Evolutionary conservation across 2,329 filamentous ascomycete species (phyloP).

Genomic region (Lasiodiplodia hormozganensis): DNA sequence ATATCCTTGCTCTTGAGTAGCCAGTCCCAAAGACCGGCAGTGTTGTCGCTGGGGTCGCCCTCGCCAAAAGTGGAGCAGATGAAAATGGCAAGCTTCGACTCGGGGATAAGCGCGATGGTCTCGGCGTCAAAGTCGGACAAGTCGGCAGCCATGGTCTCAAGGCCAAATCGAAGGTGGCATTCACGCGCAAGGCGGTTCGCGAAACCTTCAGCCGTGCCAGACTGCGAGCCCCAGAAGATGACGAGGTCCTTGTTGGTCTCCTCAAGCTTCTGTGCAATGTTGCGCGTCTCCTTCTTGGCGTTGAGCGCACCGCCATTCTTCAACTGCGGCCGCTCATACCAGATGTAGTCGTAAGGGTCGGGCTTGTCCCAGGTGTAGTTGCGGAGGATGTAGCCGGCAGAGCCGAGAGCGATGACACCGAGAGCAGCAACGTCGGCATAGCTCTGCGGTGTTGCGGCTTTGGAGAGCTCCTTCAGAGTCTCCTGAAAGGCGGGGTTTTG

Average conservation of each 20-base stretch:
- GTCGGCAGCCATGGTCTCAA: conserved; percentile 52
- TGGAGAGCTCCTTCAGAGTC: conserved; percentile 30
- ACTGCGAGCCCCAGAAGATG: conserved; percentile 59
- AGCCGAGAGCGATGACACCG: conserved; percentile 45
- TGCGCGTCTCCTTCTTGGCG: conserved; percentile 48
- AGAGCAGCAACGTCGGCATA: conserved; percentile 48
- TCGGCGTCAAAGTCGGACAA: conserved; percentile 57
- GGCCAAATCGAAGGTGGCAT: conserved; percentile 48
- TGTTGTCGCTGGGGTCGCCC: conserved; percentile 50
- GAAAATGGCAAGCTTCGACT: conserved; percentile 43
- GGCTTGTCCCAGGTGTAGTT: conserved; percentile 56
- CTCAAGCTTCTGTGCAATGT: conserved; percentile 54
- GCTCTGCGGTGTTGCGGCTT: conserved; percentile 43
- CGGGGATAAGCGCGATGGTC: conserved; percentile 42
- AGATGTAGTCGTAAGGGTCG: conserved; percentile 57
- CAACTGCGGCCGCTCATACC: conserved; percentile 58
- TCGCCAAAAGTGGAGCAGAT: conserved; percentile 49
- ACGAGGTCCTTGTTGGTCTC: conserved; percentile 46
- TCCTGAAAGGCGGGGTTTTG: conserved; percentile 25
- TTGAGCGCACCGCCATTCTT: conserved; percentile 38
- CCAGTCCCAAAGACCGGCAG: conserved; percentile 44
- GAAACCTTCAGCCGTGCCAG: conserved; percentile 54
- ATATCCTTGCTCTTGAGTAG: conserved; percentile 37
- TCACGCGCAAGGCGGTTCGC: conserved; percentile 52
- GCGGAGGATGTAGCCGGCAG: conserved; percentile 50